Evolutionary conservation across 768 basidiomycete species (phyloP).

Genomic region (Lentinula edodes): DNA sequence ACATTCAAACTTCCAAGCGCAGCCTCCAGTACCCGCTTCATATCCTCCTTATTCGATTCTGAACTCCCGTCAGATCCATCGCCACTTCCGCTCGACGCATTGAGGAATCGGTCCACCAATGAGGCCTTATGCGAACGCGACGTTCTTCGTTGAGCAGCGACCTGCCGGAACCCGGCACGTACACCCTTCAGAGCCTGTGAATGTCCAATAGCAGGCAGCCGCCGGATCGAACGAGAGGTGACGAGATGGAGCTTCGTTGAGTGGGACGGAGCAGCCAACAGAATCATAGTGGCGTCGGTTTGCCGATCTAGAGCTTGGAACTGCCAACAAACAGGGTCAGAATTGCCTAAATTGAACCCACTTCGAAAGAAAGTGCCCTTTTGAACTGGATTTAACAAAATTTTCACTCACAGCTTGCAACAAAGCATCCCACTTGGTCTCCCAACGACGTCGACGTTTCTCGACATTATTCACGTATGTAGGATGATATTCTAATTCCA

Average conservation of each 20-base stretch:
- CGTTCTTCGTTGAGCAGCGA: constrained; percentile 50
- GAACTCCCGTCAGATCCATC: constrained; percentile 52
- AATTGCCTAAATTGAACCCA: constrained; percentile 22
- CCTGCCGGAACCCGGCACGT: constrained; percentile 51
- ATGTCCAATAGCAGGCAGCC: constrained; percentile 39
- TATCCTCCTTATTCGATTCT: constrained; percentile 54
- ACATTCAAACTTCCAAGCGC: constrained; percentile 62
- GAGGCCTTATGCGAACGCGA: constrained; percentile 38
- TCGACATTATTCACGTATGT: constrained; percentile 59
- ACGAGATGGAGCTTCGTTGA: constrained; percentile 58
- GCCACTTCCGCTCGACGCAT: constrained; percentile 36
- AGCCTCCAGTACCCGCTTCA: constrained; percentile 63
- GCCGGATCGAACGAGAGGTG: constrained; percentile 64
- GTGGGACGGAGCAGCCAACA: constrained; percentile 73
- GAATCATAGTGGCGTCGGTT: constrained; percentile 72
- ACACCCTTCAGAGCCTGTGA: constrained; percentile 48
- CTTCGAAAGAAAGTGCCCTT: constrained; percentile 16
- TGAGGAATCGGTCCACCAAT: constrained; percentile 44
- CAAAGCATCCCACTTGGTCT: constrained; percentile 69
- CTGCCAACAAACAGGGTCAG: constrained; percentile 33
- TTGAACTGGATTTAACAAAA: not conserved
- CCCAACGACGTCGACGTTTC: constrained; percentile 68
- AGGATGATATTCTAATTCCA: constrained; percentile 76
- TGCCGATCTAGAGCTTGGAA: constrained; percentile 76
- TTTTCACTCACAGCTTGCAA: constrained; percentile 55